These are phyloP conservation scores for Candida easanensis DNA, from an alignment of 805 yeast species.

Conservation along the genomic window DNA sequence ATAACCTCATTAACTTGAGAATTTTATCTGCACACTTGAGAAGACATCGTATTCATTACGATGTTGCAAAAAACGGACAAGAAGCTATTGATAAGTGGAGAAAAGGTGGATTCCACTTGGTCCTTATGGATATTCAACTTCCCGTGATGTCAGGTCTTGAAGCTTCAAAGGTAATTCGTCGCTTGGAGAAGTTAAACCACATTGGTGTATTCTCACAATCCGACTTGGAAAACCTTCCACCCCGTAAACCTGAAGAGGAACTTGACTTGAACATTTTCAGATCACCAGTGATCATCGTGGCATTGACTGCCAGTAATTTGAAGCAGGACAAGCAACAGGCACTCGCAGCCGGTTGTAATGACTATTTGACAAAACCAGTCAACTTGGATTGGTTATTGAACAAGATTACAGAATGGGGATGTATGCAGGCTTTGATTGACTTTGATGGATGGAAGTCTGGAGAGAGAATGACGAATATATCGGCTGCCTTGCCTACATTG, in stretches of 20 bases:
- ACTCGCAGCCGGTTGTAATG: constrained; percentile 95
- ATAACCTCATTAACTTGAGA: constrained; percentile 89
- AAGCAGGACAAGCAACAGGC: constrained; percentile 87
- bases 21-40: constrained; percentile 86
- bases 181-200: constrained; percentile 74
- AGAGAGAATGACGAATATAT: constrained; percentile 38
- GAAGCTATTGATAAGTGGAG: constrained; percentile 96
- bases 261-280: constrained; percentile 64
- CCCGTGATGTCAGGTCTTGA: constrained; percentile 96
- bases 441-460: constrained; percentile 85
- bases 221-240: constrained; percentile 23
- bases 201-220: constrained; percentile 50
- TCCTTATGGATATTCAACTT: constrained; percentile 94
- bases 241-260: constrained; percentile 43
- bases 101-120: constrained; percentile 90
- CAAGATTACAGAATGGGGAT: constrained; percentile 97
- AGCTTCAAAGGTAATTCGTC: constrained; percentile 87
- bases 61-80: constrained; percentile 87
- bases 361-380: constrained; percentile 93
- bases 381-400: constrained; percentile 90
- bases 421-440: constrained; percentile 96
- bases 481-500: constrained; percentile 27
- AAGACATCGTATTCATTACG: constrained; percentile 79
- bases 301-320: constrained; percentile 89
- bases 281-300: constrained; percentile 97